Evolutionary conservation across 129 eudicot genomes (phyloP), one percentile per base, ranked within the genome.

Genomic region (Pulicaria dysenterica): DNA sequence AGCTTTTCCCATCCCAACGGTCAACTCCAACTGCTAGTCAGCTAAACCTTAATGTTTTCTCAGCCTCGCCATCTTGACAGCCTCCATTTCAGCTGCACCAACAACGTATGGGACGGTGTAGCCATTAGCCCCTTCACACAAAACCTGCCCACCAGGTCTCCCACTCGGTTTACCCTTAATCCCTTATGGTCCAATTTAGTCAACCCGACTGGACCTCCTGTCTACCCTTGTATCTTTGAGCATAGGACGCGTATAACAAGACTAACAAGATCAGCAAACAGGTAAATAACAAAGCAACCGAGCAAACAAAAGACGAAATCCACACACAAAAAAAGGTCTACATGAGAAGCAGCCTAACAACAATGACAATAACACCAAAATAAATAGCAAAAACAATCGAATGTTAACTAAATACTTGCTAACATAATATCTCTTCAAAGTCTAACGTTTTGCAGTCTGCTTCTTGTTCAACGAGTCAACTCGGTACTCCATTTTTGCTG

Each of bases 401-500:
- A 53, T 61, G 31, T 13, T 50, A 77, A 36, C 58, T 69, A 49
- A 70, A 70, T 69, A 63, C 82, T 72, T 70, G 64, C 77, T 53
- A 66, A 41, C 47, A 39, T 15, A 58, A 24, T 6, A 6, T 34
- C 57, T 76, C 36, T 13, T 34, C 45, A 2, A 55, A 43, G 8
- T 37, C 66, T 78, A 79, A 55, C 39, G 73, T 73, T 79, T 81
- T 31, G 83, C 70, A 14, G 65, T 46, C 79, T 69, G 70, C 73
- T 64, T 82, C 77, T 63, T 75, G 73, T 67, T 83, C 82, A 72
- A 64, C 5, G 75, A 67, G 47, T 84, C 90, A 55, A 82, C 81
- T 76, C 90, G 80, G 17, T 80, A 59, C 74, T 84, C 97, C 93
- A 92, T 92, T 82, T 79, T 88, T 50, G 76, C 73, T 54, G 92